Percentiles rank a stretch among this genome's conserved stretches.
phyloP scores from a whole-genome alignment of 2,329 filamentous ascomycete species.

The Stemphylium vesicarium region DNA sequence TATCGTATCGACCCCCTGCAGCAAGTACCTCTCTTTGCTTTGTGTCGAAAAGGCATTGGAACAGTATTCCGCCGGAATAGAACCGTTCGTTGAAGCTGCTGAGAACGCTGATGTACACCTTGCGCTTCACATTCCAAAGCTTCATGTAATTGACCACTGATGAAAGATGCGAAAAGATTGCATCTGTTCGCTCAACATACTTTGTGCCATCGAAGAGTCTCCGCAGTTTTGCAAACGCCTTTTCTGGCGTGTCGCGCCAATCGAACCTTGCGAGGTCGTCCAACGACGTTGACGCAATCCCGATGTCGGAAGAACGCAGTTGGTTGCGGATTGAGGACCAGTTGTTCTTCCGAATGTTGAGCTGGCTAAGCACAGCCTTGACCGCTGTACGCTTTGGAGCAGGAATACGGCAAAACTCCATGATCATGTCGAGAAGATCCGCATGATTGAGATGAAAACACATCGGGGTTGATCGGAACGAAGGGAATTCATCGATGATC shows the following conservation, averaged over 20 bases:
- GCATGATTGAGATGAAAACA: constrained; percentile 92
- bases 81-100: constrained; percentile 91
- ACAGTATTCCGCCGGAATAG: constrained; percentile 79
- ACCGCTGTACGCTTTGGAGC: constrained; percentile 70
- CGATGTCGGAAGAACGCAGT: constrained; percentile 79
- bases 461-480: constrained; percentile 73
- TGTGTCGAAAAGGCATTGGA: constrained; percentile 87
- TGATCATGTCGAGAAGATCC: constrained; percentile 82
- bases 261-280: constrained; percentile 92
- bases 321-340: constrained; percentile 86
- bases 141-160: constrained; percentile 79
- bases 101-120: constrained; percentile 83
- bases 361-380: constrained; percentile 83
- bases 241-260: constrained; percentile 79
- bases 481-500: constrained; percentile 80
- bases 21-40: constrained; percentile 85
- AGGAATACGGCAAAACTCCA: constrained; percentile 86
- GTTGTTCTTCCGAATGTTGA: constrained; percentile 80
- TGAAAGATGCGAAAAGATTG: constrained; percentile 76
- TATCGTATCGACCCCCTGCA: constrained; percentile 91
- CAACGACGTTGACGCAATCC: constrained; percentile 85
- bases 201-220: constrained; percentile 62
- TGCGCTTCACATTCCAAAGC: constrained; percentile 74
- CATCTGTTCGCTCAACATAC: constrained; percentile 58
- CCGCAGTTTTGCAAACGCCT: constrained; percentile 69